Evolutionary conservation across 768 basidiomycete genomes (phyloP), one percentile per base, ranked within the genome.

Genomic region (Botryobasidium botryosum): DNA sequence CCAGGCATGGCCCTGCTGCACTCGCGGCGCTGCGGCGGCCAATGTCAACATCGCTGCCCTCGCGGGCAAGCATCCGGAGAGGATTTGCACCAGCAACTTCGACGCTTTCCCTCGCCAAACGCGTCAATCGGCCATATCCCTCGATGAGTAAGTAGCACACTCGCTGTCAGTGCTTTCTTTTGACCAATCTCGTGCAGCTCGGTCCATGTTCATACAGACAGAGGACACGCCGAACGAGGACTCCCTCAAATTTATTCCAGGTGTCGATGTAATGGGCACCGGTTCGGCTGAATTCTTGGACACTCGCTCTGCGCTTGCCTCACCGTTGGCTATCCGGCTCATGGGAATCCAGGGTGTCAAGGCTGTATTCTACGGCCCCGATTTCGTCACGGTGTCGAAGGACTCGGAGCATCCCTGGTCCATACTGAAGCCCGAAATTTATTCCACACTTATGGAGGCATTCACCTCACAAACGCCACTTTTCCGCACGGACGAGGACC

Each of bases 171-270:
- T 21, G 10, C 35, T 5, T 24, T 24, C 6, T 35, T 18, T 35
- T 17, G 35, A 35, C n/a, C 8, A 3, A 35, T 44, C 5, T 18
- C 37, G 1, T 32, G 26, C 53, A 61, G 62, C 50, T 32, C 57
- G 90, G 20, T 79, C 81, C 44, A 92, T 96, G 91, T 97, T 97
- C 66, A 94, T 97, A 46, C 94, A 99, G 63, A 97, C 92, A 4
- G 91, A 96, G 64, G 75, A 78, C 7, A 99, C 94, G 0, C 94
- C 94, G 0, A 99, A 99, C 59, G 85, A 87, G 26, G 88, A 96
- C 58, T 92, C 91, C 1, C 72, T 99, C 42, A 97, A 99, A 61
- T 99, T 99, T 64, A 88, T 99, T 47, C 94, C 92, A 1, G 94
- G 94, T 0, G 69, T 78, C 20, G 61, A 76, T 24, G 90, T 99